Percentiles rank a stretch among this genome's conserved stretches.
Conservation (phyloP, 306 rosid species). For the Dalbergia oliveri region DNA sequence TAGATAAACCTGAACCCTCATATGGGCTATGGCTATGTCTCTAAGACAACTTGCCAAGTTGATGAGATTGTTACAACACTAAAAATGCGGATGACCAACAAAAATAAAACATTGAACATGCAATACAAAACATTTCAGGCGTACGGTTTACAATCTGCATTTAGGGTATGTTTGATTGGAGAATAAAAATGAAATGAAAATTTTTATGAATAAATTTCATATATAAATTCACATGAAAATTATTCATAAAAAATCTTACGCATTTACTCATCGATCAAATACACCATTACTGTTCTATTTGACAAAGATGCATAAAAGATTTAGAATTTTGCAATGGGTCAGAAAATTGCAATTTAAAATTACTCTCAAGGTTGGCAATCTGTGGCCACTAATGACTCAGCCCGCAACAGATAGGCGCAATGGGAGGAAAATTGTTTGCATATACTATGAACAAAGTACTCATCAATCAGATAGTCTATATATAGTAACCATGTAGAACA, state of each 20-base stretch:
- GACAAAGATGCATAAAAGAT: conserved; percentile 16
- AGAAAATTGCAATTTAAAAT: conserved; percentile 5
- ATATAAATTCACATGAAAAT: too few species aligned
- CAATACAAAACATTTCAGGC: not conserved
- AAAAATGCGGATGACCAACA: not conserved
- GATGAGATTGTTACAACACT: not conserved
- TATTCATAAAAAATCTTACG: too few species aligned
- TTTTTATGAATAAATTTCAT: too few species aligned
- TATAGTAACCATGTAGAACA: conserved; percentile 45
- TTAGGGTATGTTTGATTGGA: too few species aligned
- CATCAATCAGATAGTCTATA: conserved; percentile 22
- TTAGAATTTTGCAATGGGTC: conserved; percentile 1
- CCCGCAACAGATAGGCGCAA: not conserved
- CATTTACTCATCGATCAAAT: too few species aligned
- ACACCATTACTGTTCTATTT: not conserved
- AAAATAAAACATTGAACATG: not conserved
- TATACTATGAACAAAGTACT: conserved; percentile 20
- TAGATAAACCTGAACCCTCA: too few species aligned
- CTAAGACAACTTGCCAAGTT: too few species aligned
- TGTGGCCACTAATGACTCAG: not conserved
- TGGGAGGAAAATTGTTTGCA: conserved; percentile 5
- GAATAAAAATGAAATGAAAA: too few species aligned
- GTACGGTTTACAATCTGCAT: not conserved
- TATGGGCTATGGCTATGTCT: too few species aligned
- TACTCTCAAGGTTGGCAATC: not conserved